Evolutionary conservation across 257 asterid species (phyloP), one percentile per base, ranked within the genome.

Genomic region (Gynochthodes officinalis): DNA sequence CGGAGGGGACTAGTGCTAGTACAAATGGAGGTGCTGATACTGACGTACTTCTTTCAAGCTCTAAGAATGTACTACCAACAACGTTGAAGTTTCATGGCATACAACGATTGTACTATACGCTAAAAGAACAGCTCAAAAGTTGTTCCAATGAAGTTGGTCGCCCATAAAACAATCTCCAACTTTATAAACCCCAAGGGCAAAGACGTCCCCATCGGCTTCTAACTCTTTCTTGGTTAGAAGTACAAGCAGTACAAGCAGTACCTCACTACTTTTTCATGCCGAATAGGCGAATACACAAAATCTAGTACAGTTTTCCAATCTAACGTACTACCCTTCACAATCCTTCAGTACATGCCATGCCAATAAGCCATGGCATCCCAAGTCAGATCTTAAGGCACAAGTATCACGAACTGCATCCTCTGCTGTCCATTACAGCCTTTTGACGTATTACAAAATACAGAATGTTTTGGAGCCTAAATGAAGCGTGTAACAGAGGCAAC

Each of bases 1-100:
- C n/a, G n/a, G n/a, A n/a, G n/a, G n/a, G n/a, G n/a, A n/a, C n/a
- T 48, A 13, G 81, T 77, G 73, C 75, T 67, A 50, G 32, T 33
- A 53, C 37, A 30, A 59, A 28, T 50, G 65, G 54, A 10, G 48
- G 76, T n/a, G 13, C 1, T 70, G 65, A n/a, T 65, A 19, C 67
- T 12, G 52, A 33, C 30, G 73, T 69, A 69, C 73, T 55, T 25
- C 21, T n/a, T n/a, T 44, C 8, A 46, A 25, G 60, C 32, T 53
- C 9, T 11, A 11, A 32, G 11, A 3, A 43, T 43, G 78, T 74
- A 74, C 78, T 67, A 57, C 73, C 69, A 15, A 9, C 46, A 18
- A 25, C 27, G n/a, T 68, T 33, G 13, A 4, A 23, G 40, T 14
- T 28, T 5, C 14, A 50, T 12, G 60, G 0, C 8, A 0, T 40